Percentiles rank a stretch among this genome's conserved stretches.
Conservation (phyloP, 2,329 filamentous ascomycete genomes). For the Fonsecaea pedrosoi region DNA sequence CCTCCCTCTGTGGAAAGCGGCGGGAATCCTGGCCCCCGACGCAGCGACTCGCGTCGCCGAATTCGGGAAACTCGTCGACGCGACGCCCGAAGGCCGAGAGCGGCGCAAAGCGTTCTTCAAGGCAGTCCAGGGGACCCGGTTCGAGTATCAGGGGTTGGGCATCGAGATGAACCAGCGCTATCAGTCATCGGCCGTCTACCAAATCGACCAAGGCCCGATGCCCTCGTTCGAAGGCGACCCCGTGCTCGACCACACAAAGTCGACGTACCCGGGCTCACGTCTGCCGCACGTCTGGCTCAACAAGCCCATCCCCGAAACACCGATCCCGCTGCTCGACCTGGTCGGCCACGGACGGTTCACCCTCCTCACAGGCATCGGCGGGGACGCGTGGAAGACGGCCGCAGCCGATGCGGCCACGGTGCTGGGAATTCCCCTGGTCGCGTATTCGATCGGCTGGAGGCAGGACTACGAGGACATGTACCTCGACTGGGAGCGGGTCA, state of each 20-base stretch:
- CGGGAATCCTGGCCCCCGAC: conserved; percentile 53
- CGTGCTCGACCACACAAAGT: conserved; percentile 53
- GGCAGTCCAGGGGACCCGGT: conserved; percentile 52
- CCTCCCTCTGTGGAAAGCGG: conserved; percentile 51
- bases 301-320: conserved; percentile 50
- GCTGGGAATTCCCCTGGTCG: conserved; percentile 56
- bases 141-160: conserved; percentile 63
- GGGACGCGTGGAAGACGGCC: conserved; percentile 60
- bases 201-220: conserved; percentile 49
- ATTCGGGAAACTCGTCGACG: conserved; percentile 51
- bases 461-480: conserved; percentile 69
- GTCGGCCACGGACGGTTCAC: conserved; percentile 62
- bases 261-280: conserved; percentile 65
- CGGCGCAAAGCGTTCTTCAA: conserved; percentile 51
- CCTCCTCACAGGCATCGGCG: conserved; percentile 62
- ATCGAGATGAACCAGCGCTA: conserved; percentile 68
- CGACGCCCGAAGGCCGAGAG: conserved; percentile 47
- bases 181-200: conserved; percentile 51
- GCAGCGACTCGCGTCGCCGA: conserved; percentile 49
- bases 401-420: conserved; percentile 48
- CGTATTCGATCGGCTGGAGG: conserved; percentile 62
- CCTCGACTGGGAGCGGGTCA: conserved; percentile 62
- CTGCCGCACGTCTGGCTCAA: conserved; percentile 70
- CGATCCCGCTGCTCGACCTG: conserved; percentile 65
- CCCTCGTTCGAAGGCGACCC: conserved; percentile 45